Percentiles rank a stretch among this genome's conserved stretches.
These are phyloP conservation scores for Picea glauca DNA, from an alignment of 75 land plant species.

Conservation along the genomic window DNA sequence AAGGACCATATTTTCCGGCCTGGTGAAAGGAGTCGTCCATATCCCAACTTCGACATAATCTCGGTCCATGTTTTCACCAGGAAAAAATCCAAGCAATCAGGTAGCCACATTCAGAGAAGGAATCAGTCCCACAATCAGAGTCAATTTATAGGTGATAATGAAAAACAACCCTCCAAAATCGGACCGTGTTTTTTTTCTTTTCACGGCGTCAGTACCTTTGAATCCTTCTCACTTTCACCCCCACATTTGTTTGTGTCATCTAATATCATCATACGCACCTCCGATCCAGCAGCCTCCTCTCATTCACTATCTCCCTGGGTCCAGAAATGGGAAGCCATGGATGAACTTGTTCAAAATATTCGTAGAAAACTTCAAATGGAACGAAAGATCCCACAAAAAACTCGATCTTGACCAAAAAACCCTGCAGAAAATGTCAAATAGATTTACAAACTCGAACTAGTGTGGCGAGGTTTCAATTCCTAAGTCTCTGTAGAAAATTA, in stretches of 20 bases:
- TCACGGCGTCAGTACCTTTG: conserved; percentile 27
- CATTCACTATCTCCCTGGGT: too few species aligned
- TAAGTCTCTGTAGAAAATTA: too few species aligned
- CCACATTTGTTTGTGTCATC: background rate
- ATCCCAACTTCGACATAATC: conserved; percentile 6
- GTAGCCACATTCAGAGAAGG: conserved; percentile 55
- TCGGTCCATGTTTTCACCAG: conserved; percentile 24
- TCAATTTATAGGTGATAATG: conserved; percentile 47
- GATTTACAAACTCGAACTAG: too few species aligned
- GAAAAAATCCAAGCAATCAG: conserved; percentile 36
- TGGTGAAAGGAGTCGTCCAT: conserved; percentile 19
- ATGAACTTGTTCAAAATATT: too few species aligned
- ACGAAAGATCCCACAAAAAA: background rate
- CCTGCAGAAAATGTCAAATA: too few species aligned
- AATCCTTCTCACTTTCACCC: background rate
- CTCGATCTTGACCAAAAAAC: background rate
- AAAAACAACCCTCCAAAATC: conserved; percentile 39
- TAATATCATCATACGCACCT: background rate
- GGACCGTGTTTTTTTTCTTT: conserved; percentile 29
- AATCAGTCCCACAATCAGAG: conserved; percentile 44
- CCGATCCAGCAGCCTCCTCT: too few species aligned
- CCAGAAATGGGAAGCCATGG: too few species aligned
- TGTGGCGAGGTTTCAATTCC: too few species aligned
- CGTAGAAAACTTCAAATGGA: background rate
- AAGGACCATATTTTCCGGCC: conserved; percentile 38